phyloP scores from a whole-genome alignment of 768 basidiomycete genomes.

The Amyloporia xantha region DNA sequence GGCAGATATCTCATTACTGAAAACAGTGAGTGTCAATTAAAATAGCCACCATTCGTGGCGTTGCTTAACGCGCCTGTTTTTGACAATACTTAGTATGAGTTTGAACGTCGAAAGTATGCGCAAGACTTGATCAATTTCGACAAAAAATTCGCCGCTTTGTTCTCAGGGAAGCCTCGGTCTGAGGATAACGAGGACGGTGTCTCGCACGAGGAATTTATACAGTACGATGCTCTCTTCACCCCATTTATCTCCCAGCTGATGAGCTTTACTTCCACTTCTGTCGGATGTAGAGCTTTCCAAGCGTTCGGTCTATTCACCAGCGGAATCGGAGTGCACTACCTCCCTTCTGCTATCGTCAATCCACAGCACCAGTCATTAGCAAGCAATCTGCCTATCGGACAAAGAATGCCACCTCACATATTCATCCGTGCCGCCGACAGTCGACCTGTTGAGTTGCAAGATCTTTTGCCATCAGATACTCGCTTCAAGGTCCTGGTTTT shows the following conservation, averaged over 20 bases:
- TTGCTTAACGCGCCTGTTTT: neutral
- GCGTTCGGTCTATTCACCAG: conserved; percentile 40
- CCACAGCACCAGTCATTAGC: conserved; percentile 32
- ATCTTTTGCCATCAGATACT: conserved; percentile 39
- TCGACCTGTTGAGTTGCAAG: conserved; percentile 43
- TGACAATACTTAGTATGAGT: conserved; percentile 22
- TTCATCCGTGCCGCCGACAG: conserved; percentile 42
- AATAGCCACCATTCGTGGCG: neutral
- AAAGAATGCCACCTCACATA: conserved; percentile 42
- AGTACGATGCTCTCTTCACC: conserved; percentile 24
- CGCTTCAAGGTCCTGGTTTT: conserved; percentile 47
- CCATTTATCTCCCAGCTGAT: neutral
- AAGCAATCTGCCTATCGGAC: conserved; percentile 36
- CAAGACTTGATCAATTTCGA: conserved; percentile 50
- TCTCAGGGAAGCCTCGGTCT: conserved; percentile 45
- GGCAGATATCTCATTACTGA: conserved; percentile 38
- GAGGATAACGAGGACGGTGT: conserved; percentile 36
- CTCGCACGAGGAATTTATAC: conserved; percentile 42
- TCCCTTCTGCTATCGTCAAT: conserved; percentile 31
- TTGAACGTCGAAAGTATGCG: conserved; percentile 47
- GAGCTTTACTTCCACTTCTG: neutral
- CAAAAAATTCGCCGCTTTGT: conserved; percentile 43
- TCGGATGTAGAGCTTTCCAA: conserved; percentile 33
- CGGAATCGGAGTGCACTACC: conserved; percentile 46
- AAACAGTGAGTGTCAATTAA: conserved; percentile 31